Conservation (phyloP, 2,329 filamentous ascomycete species). For the Elsinoe ampelina region DNA sequence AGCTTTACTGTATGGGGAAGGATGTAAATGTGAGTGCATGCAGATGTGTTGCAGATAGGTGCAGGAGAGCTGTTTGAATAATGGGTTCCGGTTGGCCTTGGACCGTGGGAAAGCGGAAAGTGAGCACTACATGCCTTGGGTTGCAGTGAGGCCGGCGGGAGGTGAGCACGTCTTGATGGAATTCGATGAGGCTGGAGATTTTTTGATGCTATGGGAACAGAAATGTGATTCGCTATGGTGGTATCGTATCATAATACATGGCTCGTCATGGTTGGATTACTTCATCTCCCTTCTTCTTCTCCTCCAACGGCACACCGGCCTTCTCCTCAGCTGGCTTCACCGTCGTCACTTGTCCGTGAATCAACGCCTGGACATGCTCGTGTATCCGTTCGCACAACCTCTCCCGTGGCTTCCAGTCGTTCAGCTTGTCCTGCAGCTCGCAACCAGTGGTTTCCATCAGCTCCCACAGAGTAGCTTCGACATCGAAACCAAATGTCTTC, state of each 20-base stretch:
- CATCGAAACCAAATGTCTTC: conserved; percentile 21
- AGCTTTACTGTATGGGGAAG: background rate
- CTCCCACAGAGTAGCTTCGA: conserved; percentile 22
- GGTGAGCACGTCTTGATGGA: background rate
- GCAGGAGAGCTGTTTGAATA: background rate
- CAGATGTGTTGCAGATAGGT: background rate
- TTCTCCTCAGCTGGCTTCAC: background rate
- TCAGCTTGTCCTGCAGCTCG: conserved; percentile 17
- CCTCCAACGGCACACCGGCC: background rate
- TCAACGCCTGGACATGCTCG: conserved; percentile 14
- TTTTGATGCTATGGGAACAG: background rate
- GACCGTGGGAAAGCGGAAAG: conserved; percentile 2
- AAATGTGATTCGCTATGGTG: background rate
- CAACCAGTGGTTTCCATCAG: conserved; percentile 20
- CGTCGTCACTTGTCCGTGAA: background rate
- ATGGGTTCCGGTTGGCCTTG: background rate
- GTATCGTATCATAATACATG: conserved; percentile 7
- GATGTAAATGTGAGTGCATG: background rate
- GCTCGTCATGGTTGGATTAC: background rate
- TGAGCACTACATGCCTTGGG: background rate
- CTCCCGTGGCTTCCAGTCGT: conserved; percentile 17
- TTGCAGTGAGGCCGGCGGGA: background rate
- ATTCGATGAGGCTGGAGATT: background rate
- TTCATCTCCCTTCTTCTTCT: conserved; percentile 2
- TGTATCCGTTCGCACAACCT: conserved; percentile 16